phyloP scores from a whole-genome alignment of 495 filamentous ascomycete species.

The Penicillium simplicissimum region DNA sequence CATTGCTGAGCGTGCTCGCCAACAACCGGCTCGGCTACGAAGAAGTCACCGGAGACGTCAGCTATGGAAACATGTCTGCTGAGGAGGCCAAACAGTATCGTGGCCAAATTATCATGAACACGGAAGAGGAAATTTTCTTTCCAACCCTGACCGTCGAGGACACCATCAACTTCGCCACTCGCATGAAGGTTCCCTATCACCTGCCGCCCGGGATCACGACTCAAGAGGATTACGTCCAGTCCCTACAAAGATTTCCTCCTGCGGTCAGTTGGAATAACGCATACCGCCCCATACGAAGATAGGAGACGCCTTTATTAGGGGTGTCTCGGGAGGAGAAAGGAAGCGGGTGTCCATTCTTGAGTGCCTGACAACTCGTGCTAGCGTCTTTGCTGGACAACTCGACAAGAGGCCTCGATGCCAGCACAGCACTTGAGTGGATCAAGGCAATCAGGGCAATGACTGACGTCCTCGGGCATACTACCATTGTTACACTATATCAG shows the following conservation, averaged over 20 bases:
- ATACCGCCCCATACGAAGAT: constrained; percentile 78
- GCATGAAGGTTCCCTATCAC: constrained; percentile 38
- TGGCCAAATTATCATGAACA: constrained; percentile 69
- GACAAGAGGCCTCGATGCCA: constrained; percentile 62
- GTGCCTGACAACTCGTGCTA: constrained; percentile 59
- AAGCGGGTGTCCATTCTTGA: constrained; percentile 71
- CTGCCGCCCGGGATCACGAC: constrained; percentile 16
- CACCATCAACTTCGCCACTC: constrained; percentile 67
- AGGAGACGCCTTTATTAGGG: constrained; percentile 75
- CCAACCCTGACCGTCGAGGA: constrained; percentile 68
- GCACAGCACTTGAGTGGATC: constrained; percentile 56
- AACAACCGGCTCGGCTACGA: constrained; percentile 61
- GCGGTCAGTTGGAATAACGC: constrained; percentile 69
- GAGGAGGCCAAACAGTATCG: constrained; percentile 59
- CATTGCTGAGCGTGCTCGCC: constrained; percentile 62
- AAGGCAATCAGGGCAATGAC: constrained; percentile 50
- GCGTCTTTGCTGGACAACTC: constrained; percentile 65
- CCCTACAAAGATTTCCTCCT: constrained; percentile 67
- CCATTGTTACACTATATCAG: constrained; percentile 58
- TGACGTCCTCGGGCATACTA: constrained; percentile 43
- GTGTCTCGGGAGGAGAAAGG: constrained; percentile 80
- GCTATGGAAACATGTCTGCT: constrained; percentile 56
- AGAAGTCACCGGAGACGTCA: constrained; percentile 53
- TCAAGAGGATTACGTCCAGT: neutral
- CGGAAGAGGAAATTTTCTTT: constrained; percentile 75